Evolutionary conservation across 371 early-diverging fungal genomes (phyloP).

Genomic region (Lichtheimia ornata): DNA sequence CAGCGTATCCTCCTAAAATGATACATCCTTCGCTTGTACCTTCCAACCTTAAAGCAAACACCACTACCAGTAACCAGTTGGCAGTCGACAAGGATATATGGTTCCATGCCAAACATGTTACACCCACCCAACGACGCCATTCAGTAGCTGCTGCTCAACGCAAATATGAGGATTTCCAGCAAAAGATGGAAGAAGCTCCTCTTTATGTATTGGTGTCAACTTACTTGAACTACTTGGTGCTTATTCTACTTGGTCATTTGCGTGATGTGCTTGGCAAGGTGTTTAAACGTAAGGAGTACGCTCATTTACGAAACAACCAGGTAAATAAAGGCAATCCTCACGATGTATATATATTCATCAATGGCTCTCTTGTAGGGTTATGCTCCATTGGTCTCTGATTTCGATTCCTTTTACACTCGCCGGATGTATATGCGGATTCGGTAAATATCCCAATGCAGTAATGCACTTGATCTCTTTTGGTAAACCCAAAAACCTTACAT

Average conservation of each 20-base stretch:
- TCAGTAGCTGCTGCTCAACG: conserved; percentile 49
- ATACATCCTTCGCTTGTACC: conserved; percentile 26
- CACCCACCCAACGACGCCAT: conserved; percentile 50
- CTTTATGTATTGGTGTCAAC: conserved; percentile 87
- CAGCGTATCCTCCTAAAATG: conserved; percentile 40
- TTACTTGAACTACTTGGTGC: conserved; percentile 93
- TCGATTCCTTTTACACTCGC: conserved; percentile 98
- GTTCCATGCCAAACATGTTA: conserved; percentile 21
- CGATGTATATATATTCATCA: neutral
- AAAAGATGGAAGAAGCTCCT: conserved; percentile 43
- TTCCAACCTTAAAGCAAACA: neutral
- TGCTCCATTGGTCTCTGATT: conserved; percentile 92
- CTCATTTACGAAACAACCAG: conserved; percentile 73
- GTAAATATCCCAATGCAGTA: conserved; percentile 22
- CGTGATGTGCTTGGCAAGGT: conserved; percentile 88
- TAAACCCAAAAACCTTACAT: too few species aligned
- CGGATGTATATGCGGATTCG: conserved; percentile 92
- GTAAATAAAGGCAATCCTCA: conserved; percentile 29
- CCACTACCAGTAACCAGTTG: conserved; percentile 9
- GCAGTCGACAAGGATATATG: conserved; percentile 19
- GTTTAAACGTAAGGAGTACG: conserved; percentile 68
- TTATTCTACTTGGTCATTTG: conserved; percentile 93
- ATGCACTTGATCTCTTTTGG: neutral
- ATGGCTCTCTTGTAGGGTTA: conserved; percentile 55
- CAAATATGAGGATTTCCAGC: conserved; percentile 25